Base-by-base conservation (phyloP, 768 basidiomycete species). In the Russula virescens region DNA sequence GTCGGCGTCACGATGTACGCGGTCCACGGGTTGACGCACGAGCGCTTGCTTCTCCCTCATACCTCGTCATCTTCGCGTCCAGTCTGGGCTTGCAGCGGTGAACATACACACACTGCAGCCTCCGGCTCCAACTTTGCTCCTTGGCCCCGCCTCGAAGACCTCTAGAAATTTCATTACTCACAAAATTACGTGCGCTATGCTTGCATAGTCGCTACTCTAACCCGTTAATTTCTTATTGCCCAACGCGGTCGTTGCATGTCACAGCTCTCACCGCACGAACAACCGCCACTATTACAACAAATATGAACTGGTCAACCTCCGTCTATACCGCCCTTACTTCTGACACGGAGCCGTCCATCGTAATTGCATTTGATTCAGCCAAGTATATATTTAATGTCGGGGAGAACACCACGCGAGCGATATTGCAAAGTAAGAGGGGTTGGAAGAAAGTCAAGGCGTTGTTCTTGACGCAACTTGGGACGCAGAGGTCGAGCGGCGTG, bases 361-460 rank as follows among this genome's bases (percentile, higher is more conserved):
- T 89, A 62, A 74, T 96, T 66, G 78, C 81, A 1, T 94, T 94
- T 71, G 87, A 90, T 66, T 78, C 80, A 57, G 86, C 82, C 14
- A 89, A 91, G 68, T 98, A 94, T 68, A 79, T 95, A 43, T 93
- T 98, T 80, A 94, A 94, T 73, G 84, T 80, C 21, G 87, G 91
- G 9, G 94, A 97, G 73, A 88, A 88, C 62, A 85, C 88, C 1
- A 86, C 84, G 47, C 78, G 95, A 40, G 76, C 88, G 0, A 89
- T 88, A 70, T 73, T 86, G 18, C 88, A 94, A 74, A 83, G 83
- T 62, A 77, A 76, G 65, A 75, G 80, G 49, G 83, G 83, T 53
- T 83, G 90, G 80, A 83, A 80, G 70, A 88, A 83, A 67, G 78
- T 88, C 5, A 80, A 79, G 42, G 86, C 79, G 1, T 61, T 96